A percentile compares a stretch with the other conserved stretches of the same genome.
Evolutionary conservation across 306 rosid genomes (phyloP).

Genomic region (Dalbergia cultrata): DNA sequence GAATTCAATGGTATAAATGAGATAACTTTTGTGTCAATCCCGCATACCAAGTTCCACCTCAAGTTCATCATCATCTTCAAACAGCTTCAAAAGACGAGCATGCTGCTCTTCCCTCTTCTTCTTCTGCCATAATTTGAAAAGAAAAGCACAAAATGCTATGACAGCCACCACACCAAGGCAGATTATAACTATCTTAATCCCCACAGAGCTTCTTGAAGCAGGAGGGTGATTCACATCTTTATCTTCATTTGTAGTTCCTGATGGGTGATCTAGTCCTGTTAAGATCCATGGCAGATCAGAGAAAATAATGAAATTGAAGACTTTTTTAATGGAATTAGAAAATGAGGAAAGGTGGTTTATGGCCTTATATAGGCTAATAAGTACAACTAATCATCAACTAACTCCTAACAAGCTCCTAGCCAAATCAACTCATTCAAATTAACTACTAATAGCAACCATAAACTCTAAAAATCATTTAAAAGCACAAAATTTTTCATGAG

Average conservation of each 20-base stretch:
- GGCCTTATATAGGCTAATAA: too few relatives aligned
- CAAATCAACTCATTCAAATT: too few relatives aligned
- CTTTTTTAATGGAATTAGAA: too few relatives aligned
- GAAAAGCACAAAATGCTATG: conserved; percentile 58
- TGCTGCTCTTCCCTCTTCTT: conserved; percentile 89
- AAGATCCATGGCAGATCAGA: background rate
- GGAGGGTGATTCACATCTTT: conserved; percentile 48
- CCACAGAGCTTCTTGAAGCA: conserved; percentile 54
- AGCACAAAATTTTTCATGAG: conserved; percentile 37
- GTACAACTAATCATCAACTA: too few relatives aligned
- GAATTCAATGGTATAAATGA: conserved; percentile 14
- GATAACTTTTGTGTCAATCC: conserved; percentile 59
- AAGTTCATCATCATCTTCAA: conserved; percentile 93
- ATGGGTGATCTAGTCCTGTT: conserved; percentile 59
- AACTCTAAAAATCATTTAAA: background rate
- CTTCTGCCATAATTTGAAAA: conserved; percentile 81
- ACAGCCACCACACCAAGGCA: conserved; percentile 60
- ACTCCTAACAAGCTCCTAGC: too few relatives aligned
- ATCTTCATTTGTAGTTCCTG: conserved; percentile 52
- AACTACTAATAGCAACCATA: too few relatives aligned
- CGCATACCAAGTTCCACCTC: conserved; percentile 91
- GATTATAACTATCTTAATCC: conserved; percentile 58
- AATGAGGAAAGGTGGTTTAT: too few relatives aligned
- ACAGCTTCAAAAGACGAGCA: conserved; percentile 88
- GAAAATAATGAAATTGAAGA: too few relatives aligned